phyloP scores from a whole-genome alignment of 2,329 filamentous ascomycete genomes.

The Alternaria viburni region DNA sequence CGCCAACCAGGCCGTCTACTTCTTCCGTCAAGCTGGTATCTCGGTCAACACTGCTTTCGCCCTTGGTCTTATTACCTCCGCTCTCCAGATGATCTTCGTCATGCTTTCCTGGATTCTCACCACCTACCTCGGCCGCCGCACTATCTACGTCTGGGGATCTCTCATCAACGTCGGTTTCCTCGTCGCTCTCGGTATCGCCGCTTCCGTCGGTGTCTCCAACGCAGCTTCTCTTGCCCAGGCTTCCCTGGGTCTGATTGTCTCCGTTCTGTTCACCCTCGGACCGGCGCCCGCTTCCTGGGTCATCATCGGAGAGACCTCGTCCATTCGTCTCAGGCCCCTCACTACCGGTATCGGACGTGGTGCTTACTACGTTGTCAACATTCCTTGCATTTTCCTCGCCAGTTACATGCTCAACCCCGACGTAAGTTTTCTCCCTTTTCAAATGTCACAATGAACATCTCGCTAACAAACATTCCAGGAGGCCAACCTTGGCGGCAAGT shows the following conservation, averaged over 20 bases:
- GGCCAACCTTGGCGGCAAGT: constrained; percentile 53
- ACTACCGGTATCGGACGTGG: constrained; percentile 70
- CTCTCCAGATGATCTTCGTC: constrained; percentile 66
- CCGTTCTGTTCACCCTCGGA: constrained; percentile 67
- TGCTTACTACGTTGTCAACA: constrained; percentile 68
- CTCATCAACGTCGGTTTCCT: constrained; percentile 61
- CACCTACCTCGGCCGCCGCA: constrained; percentile 67
- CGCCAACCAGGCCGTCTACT: constrained; percentile 68
- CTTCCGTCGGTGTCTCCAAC: constrained; percentile 53
- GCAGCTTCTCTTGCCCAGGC: constrained; percentile 63
- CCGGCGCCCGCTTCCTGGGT: constrained; percentile 70
- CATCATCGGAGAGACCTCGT: constrained; percentile 71
- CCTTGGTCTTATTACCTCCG: constrained; percentile 69
- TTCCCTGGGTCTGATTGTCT: constrained; percentile 68
- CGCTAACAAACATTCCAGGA: constrained; percentile 65
- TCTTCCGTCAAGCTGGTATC: constrained; percentile 69
- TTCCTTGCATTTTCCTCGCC: constrained; percentile 69
- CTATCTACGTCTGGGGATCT: constrained; percentile 69
- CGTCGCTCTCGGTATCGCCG: constrained; percentile 65
- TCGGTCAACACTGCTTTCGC: constrained; percentile 62
- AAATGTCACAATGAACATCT: constrained; percentile 48
- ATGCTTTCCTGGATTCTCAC: constrained; percentile 73
- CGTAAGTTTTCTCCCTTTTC: constrained; percentile 51
- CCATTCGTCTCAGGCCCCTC: constrained; percentile 68
- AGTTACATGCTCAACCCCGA: constrained; percentile 66